These are phyloP conservation scores for Metschnikowia gruessii DNA, from an alignment of 805 yeast species.

Conservation along the genomic window DNA sequence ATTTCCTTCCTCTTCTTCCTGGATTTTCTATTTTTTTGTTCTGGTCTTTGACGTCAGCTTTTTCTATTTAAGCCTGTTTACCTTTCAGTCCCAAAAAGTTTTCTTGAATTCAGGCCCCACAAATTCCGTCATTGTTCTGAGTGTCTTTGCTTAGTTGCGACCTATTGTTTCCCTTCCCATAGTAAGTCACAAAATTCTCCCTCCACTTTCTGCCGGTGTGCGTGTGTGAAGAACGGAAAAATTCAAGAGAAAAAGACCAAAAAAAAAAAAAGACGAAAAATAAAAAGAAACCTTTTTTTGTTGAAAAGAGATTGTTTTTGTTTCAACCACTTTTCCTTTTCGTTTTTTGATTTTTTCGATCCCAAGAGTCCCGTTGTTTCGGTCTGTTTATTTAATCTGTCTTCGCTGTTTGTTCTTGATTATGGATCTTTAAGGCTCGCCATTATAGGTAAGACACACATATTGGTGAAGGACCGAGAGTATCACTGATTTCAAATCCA, in stretches of 20 bases:
- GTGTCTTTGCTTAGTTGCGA: conserved; percentile 6
- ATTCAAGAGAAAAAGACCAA: background rate
- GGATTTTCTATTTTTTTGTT: background rate
- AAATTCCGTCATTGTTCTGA: background rate
- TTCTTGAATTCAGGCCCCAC: background rate
- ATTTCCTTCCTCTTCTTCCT: background rate
- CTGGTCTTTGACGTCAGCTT: background rate
- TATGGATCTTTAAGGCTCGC: conserved; percentile 11
- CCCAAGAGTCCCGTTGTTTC: background rate
- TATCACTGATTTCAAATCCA: background rate
- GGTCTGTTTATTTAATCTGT: background rate
- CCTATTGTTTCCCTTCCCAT: background rate
- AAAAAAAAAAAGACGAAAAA: too few relatives aligned
- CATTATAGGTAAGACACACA: conserved; percentile 9
- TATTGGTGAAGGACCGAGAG: conserved; percentile 6
- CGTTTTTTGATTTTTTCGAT: background rate
- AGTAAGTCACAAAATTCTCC: background rate
- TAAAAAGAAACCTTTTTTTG: too few relatives aligned
- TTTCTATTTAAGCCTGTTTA: background rate
- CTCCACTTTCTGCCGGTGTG: background rate
- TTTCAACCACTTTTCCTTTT: background rate
- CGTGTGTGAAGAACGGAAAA: conserved; percentile 1
- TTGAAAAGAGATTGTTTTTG: background rate
- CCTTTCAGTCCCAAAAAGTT: too few relatives aligned
- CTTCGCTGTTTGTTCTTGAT: background rate